Base-by-base conservation (phyloP, 163 green algal species). In the Chloromonas sp. region DNA sequence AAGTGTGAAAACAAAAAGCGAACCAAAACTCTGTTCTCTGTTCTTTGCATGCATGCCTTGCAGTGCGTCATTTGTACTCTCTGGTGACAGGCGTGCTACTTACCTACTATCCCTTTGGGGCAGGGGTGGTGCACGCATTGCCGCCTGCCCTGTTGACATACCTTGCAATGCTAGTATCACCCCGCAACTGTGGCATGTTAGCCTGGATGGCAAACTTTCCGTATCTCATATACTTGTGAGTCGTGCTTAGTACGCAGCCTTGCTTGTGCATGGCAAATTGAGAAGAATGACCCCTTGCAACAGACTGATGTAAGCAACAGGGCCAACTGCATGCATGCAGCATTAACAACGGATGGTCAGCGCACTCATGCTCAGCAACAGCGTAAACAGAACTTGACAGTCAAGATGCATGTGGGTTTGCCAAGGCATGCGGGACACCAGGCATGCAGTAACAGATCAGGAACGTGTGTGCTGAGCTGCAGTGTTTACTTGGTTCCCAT, bases 21-120 rank as follows among this genome's bases (percentile, higher is more conserved):
- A 36, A 36, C 36, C 36, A 36, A 36, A 36, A 36, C 36, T 36
- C 36, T 36, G 36, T 36, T 36, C 36, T 36, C 60, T 77, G 5
- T 60, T 1, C 2, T 11, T 13, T 70, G 61, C 83, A 1, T 86
- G 57, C 60, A 36, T 78, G 14, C 74, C 60, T 3, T 13, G 81
- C 92, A 98, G 95, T 83, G 0, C 89, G 94, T 0, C 95, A 98
- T 84, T 81, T 96, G 1, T 98, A 95, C 86, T 86, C 92, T 14
- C 0, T 94, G 0, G 11, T 94, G 0, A 92, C 89, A n/a, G 95
- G 95, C 60, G 90, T 98, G n/a, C 13, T 86, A 0, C 89, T 98
- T 0, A 87, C 97, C 0, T 96, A 96, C 86, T 98, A 96, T 81
- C 94, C 95, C 0, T 98, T 98, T 82, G 95, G 95, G 58, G 93